These are phyloP conservation scores for Penicillium soppii DNA, from an alignment of 495 filamentous ascomycete species.

Conservation along the genomic window DNA sequence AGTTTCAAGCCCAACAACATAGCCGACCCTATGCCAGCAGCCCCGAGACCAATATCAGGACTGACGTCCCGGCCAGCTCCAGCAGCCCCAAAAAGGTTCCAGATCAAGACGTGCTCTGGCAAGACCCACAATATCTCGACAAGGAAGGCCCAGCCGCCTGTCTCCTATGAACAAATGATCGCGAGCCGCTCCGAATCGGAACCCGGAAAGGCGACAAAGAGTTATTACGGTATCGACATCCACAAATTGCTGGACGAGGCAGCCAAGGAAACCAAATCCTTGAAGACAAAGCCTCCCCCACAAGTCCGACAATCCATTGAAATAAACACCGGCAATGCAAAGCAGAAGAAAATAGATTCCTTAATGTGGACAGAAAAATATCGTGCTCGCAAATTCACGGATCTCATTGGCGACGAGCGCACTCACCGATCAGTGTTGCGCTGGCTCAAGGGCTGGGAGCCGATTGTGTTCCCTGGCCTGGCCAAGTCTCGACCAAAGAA, in stretches of 20 bases:
- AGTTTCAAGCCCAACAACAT: not conserved
- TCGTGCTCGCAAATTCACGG: slow-evolving; percentile 85
- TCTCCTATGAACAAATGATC: slow-evolving; percentile 67
- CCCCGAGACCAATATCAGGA: slow-evolving; percentile 9
- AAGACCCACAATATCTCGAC: slow-evolving; percentile 54
- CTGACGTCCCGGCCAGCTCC: slow-evolving; percentile 13
- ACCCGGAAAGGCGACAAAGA: slow-evolving; percentile 71
- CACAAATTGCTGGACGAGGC: slow-evolving; percentile 72
- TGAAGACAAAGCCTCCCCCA: slow-evolving; percentile 8
- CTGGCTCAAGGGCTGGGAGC: slow-evolving; percentile 94
- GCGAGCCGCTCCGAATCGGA: slow-evolving; percentile 66
- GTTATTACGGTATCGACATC: slow-evolving; percentile 90
- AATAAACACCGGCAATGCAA: slow-evolving; percentile 31
- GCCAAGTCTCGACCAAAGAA: slow-evolving; percentile 54
- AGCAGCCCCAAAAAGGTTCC: slow-evolving; percentile 27
- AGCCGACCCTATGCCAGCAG: not conserved
- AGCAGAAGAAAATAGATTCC: slow-evolving; percentile 36
- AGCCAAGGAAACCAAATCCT: slow-evolving; percentile 46
- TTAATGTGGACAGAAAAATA: slow-evolving; percentile 88
- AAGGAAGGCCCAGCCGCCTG: slow-evolving; percentile 43
- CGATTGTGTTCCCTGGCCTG: slow-evolving; percentile 80
- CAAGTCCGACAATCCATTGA: slow-evolving; percentile 39
- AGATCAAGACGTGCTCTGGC: slow-evolving; percentile 67
- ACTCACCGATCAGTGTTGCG: slow-evolving; percentile 88
- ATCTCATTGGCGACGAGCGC: slow-evolving; percentile 89